phyloP scores from a whole-genome alignment of 768 basidiomycete genomes.

The Xerocomus potaroensis region DNA sequence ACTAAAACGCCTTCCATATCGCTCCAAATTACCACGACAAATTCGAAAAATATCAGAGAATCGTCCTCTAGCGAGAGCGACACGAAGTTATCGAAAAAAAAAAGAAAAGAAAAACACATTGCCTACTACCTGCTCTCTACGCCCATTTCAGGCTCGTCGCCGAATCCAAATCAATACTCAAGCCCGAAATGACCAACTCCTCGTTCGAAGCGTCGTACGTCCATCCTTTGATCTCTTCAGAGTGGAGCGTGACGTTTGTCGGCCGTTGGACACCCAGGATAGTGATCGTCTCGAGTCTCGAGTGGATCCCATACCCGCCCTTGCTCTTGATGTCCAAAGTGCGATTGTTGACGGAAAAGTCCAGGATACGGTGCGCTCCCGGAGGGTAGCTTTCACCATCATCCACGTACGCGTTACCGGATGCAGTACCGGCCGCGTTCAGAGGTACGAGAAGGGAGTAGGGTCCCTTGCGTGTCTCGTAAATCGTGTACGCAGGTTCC shows the following conservation, averaged over 20 bases:
- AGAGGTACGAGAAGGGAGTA: constrained; percentile 62
- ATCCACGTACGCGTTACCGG: constrained; percentile 62
- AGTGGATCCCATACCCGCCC: constrained; percentile 34
- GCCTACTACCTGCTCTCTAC: neutral
- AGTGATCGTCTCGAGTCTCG: constrained; percentile 48
- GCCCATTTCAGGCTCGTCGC: constrained; percentile 35
- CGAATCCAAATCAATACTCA: constrained; percentile 43
- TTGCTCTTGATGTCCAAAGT: constrained; percentile 35
- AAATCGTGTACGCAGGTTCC: constrained; percentile 60
- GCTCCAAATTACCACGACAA: no score
- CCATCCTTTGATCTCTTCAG: constrained; percentile 33
- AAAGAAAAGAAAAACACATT: neutral
- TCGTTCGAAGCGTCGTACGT: constrained; percentile 36
- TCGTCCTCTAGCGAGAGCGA: no score
- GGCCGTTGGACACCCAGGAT: constrained; percentile 55
- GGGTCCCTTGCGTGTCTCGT: constrained; percentile 58
- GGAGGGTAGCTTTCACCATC: constrained; percentile 43
- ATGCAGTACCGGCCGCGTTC: constrained; percentile 43
- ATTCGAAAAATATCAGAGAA: no score
- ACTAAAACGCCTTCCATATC: no score
- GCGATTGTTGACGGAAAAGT: neutral
- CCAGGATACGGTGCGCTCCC: neutral
- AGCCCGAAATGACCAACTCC: constrained; percentile 37
- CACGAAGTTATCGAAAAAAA: neutral
- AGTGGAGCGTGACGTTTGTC: constrained; percentile 36